Base-by-base conservation (phyloP, 495 filamentous ascomycete species). In the Mycothermus thermophilus region DNA sequence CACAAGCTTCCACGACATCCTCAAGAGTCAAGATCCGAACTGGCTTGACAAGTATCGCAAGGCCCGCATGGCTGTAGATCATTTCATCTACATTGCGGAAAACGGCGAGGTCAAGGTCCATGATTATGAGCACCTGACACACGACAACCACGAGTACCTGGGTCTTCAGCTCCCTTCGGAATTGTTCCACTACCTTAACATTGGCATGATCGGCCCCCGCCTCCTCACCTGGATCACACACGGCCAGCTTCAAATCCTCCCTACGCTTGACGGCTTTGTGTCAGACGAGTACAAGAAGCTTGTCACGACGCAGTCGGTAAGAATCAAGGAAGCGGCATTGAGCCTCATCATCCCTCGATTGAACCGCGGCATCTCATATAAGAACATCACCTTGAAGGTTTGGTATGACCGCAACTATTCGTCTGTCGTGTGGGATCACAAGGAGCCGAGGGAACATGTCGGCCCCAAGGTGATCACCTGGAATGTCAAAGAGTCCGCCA, bases 161-260 rank as follows among this genome's bases (percentile, higher is more conserved):
- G 85, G 86, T 14, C 74, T 86, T 35, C 82, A 85, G 21, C 67
- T 99, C 11, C 86, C 92, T 2, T 75, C 86, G 34, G 92, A 99
- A 58, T 62, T 99, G 5, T 93, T 85, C 53, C 80, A 82, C 52
- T 96, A 99, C 47, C 69, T 96, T 21, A 83, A 83, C 39, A 77
- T 72, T 20, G 90, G 83, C 19, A 55, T 94, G 11, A 70, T 93
- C 38, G 75, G 83, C 5, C 67, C 85, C 2, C 76, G 85, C 25
- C 61, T 93, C 11, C 68, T 92, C 7, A 83, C 80, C 48, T 86
- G 75, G 69, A 66, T 92, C 32, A 78, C 79, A 1, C 78, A 79
- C 21, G 77, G 80, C 18, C 75, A 87, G 47, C 69, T 90, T 28
- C 54, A 79, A 18, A 66, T 93, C 30, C 62, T 69, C 15, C 73